A percentile compares a stretch with the other conserved stretches of the same genome.
phyloP scores from a whole-genome alignment of 2,329 filamentous ascomycete species.

The Curvularia eragrostidis region DNA sequence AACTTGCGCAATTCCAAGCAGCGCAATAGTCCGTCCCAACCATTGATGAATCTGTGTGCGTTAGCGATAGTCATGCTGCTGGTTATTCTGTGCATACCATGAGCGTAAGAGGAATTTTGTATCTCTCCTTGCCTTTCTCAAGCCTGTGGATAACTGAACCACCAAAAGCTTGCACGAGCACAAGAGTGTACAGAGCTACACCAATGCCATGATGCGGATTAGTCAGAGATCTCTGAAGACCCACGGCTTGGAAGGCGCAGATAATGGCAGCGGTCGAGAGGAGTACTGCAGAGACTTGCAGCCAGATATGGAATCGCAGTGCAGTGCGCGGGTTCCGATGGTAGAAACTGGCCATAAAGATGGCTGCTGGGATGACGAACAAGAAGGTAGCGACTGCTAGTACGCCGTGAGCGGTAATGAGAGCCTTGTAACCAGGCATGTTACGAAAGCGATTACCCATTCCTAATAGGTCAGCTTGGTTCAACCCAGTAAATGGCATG shows the following conservation, averaged over 20 bases:
- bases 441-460: constrained; percentile 82
- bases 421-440: constrained; percentile 71
- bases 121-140: constrained; percentile 60
- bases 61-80: constrained; percentile 17
- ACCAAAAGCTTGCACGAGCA: constrained; percentile 73
- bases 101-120: constrained; percentile 63
- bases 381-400: constrained; percentile 77
- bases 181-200: constrained; percentile 75
- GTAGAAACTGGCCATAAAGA: constrained; percentile 76
- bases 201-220: constrained; percentile 89
- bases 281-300: constrained; percentile 72
- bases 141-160: constrained; percentile 68
- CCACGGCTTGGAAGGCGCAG: constrained; percentile 80
- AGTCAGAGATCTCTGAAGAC: constrained; percentile 71
- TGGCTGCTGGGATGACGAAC: constrained; percentile 73
- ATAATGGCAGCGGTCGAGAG: constrained; percentile 75
- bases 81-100: constrained; percentile 54
- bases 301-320: constrained; percentile 73
- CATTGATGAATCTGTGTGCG: constrained; percentile 81
- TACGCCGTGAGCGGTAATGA: constrained; percentile 75
- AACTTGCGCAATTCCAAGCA: constrained; percentile 86
- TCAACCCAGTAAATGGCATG: background rate
- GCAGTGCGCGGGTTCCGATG: constrained; percentile 66
- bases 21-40: constrained; percentile 76
- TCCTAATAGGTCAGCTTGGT: constrained; percentile 57